These are phyloP conservation scores for Acorus calamus DNA, from an alignment of 106 monocot species.

Conservation along the genomic window DNA sequence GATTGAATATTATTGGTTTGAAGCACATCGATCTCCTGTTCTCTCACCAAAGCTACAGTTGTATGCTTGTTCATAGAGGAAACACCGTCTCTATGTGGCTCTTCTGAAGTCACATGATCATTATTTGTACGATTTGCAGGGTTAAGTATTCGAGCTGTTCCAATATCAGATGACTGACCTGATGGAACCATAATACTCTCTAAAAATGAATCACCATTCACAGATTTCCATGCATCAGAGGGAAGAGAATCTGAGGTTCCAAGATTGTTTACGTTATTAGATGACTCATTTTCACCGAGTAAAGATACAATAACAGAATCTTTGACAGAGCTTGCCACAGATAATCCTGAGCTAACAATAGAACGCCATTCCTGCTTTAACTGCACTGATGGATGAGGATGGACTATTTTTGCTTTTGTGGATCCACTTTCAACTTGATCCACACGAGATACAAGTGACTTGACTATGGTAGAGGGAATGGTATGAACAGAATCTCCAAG, in stretches of 20 bases:
- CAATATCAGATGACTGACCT: background rate
- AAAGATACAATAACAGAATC: slow-evolving; percentile 1
- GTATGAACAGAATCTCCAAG: too few relatives aligned
- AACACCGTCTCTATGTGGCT: background rate
- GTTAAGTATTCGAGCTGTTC: background rate
- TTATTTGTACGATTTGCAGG: slow-evolving; percentile 8
- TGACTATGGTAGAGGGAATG: background rate
- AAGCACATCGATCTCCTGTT: slow-evolving; percentile 10
- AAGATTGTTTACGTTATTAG: slow-evolving; percentile 6
- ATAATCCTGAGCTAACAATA: slow-evolving; percentile 9
- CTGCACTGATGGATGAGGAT: background rate
- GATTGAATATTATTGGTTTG: slow-evolving; percentile 8
- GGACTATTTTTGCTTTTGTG: slow-evolving; percentile 1
- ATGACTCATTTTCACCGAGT: slow-evolving; percentile 10
- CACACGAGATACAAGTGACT: slow-evolving; percentile 6
- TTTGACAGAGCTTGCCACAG: slow-evolving; percentile 3
- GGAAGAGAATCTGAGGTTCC: slow-evolving; percentile 8
- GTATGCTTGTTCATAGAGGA: slow-evolving; percentile 2
- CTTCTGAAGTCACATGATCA: background rate
- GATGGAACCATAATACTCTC: background rate
- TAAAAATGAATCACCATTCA: too few relatives aligned
- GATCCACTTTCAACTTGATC: background rate
- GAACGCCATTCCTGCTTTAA: background rate
- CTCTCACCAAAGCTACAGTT: slow-evolving; percentile 2
- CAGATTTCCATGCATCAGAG: background rate